Conservation (phyloP, 148 eudicot genomes). For the Pouteria glomerata region DNA sequence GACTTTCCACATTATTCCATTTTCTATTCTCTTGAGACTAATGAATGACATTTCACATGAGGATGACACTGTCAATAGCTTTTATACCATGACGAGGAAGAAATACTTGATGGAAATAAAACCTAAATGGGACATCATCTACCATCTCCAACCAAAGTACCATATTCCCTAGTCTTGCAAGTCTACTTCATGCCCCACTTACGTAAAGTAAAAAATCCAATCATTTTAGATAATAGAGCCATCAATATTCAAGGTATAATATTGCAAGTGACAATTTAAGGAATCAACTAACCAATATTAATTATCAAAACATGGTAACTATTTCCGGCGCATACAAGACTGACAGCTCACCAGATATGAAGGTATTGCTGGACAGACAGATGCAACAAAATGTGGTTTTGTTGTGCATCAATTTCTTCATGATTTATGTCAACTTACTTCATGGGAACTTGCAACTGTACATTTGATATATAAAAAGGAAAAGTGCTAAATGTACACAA, state of each 20-base stretch:
- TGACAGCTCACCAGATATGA: neutral
- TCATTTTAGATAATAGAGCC: neutral
- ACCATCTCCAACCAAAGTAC: neutral
- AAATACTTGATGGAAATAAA: neutral
- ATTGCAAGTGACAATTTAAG: neutral
- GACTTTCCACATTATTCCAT: too few species aligned
- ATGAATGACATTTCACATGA: neutral
- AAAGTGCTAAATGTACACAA: neutral
- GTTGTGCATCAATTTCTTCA: neutral
- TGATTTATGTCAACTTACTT: neutral
- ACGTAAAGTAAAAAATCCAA: neutral
- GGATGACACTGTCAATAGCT: neutral
- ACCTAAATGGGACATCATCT: neutral
- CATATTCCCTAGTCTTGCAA: neutral
- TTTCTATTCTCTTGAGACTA: too few species aligned
- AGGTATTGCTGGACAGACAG: neutral
- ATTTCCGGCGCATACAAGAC: neutral
- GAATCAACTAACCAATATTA: neutral
- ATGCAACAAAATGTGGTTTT: constrained; percentile 4
- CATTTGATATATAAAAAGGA: neutral
- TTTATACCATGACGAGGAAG: neutral
- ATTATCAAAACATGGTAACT: neutral
- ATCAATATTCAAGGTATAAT: neutral
- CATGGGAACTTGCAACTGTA: constrained; percentile 3
- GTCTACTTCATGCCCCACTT: neutral